Evolutionary conservation across 2,329 filamentous ascomycete species (phyloP).

Genomic region (Colletotrichum gloeosporioides): DNA sequence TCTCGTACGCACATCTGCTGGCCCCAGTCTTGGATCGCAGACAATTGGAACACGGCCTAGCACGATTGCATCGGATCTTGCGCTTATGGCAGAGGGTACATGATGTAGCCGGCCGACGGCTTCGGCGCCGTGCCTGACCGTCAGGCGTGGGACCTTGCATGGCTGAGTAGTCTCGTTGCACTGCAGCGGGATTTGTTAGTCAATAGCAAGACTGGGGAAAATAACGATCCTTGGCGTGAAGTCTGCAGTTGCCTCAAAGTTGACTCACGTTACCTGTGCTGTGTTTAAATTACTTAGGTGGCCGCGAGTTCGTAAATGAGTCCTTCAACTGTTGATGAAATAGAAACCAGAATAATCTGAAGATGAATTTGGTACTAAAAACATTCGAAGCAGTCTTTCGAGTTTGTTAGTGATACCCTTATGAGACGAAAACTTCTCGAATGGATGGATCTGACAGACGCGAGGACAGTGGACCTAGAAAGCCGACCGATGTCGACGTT

Average conservation of each 20-base stretch:
- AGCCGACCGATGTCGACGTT: neutral
- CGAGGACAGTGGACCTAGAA: no score
- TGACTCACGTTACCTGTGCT: neutral
- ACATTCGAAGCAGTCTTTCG: neutral
- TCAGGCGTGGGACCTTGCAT: neutral
- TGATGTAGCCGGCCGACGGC: neutral
- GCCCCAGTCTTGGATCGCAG: constrained; percentile 37
- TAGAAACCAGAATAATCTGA: neutral
- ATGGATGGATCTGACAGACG: no score
- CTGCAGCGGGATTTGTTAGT: neutral
- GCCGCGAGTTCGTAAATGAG: neutral
- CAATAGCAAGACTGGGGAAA: neutral
- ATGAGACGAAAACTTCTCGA: neutral
- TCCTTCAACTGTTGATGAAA: neutral
- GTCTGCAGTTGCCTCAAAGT: neutral
- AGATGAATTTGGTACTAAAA: neutral
- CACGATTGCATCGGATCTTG: constrained; percentile 49
- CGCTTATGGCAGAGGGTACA: constrained; percentile 36
- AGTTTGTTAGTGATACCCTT: neutral
- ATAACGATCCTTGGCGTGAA: neutral
- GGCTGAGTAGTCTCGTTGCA: neutral
- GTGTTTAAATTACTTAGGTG: neutral
- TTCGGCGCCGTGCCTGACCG: neutral
- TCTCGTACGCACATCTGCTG: constrained; percentile 36
- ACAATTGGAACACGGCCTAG: constrained; percentile 47